Percentiles rank a stretch among this genome's conserved stretches.
phyloP scores from a whole-genome alignment of 2,329 filamentous ascomycete genomes.

The Aureobasidium namibiae region DNA sequence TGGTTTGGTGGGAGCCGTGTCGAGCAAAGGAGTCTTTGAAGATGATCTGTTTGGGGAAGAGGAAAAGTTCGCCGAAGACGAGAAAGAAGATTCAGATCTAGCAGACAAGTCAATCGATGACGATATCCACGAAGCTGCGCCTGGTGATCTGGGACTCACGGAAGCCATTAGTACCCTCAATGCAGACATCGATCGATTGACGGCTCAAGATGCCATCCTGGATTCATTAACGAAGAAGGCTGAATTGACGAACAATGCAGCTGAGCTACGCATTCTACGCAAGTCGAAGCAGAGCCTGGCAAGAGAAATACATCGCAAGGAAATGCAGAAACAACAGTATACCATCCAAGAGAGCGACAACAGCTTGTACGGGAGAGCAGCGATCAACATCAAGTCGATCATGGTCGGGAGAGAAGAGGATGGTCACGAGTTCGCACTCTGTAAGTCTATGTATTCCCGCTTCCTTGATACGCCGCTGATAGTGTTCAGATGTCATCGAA shows the following conservation, averaged over 20 bases:
- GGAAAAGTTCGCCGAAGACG: conserved; percentile 75
- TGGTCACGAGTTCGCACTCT: conserved; percentile 86
- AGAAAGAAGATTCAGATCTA: conserved; percentile 61
- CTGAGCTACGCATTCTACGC: conserved; percentile 80
- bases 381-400: conserved; percentile 81
- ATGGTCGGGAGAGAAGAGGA: conserved; percentile 89
- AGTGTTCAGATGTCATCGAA: conserved; percentile 63
- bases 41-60: conserved; percentile 91
- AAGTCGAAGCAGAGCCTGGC: conserved; percentile 93
- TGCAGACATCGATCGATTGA: conserved; percentile 80
- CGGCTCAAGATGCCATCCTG: conserved; percentile 80
- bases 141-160: conserved; percentile 83
- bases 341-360: conserved; percentile 97
- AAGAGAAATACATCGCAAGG: conserved; percentile 85
- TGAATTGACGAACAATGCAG: conserved; percentile 92
- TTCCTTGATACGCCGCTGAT: conserved; percentile 17
- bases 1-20: conserved; percentile 79
- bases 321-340: conserved; percentile 93
- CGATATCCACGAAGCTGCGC: conserved; percentile 86
- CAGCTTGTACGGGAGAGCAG: conserved; percentile 86
- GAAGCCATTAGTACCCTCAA: conserved; percentile 88
- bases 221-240: conserved; percentile 89
- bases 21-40: conserved; percentile 83
- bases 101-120: conserved; percentile 58
- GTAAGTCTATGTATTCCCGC: conserved; percentile 31